Evolutionary conservation across 2,329 filamentous ascomycete species (phyloP).

Genomic region (Penicillium hesseltinei): DNA sequence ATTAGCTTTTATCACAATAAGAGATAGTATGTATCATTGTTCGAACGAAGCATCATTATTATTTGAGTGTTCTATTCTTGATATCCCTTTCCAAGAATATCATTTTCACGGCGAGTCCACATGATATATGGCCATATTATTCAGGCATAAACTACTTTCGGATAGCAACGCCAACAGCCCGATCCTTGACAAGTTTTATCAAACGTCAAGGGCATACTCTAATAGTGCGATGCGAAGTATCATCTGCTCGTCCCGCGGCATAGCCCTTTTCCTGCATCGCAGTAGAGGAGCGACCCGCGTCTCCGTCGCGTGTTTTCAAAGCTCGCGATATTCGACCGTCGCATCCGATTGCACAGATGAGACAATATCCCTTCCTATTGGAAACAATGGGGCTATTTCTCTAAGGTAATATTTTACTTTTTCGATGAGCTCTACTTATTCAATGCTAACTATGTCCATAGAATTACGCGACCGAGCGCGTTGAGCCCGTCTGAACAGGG

Average conservation of each 20-base stretch:
- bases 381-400: conserved; percentile 30
- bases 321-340: conserved; percentile 9
- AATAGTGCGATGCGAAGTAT: conserved; percentile 28
- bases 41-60: not conserved
- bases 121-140: not conserved
- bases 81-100: not conserved
- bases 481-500: not conserved
- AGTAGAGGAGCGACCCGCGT: not conserved
- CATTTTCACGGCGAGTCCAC: not conserved
- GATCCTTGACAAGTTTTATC: not conserved
- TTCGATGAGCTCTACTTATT: not conserved
- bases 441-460: conserved; percentile 9
- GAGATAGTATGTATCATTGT: not conserved
- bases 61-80: not conserved
- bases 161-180: not conserved
- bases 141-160: not conserved
- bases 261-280: not conserved
- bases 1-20: not conserved
- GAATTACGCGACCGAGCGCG: conserved; percentile 21
- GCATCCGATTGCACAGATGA: conserved; percentile 19
- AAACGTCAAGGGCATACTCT: not conserved
- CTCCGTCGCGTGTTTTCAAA: not conserved
- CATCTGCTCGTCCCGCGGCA: not conserved
- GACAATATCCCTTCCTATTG: conserved; percentile 27
- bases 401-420: conserved; percentile 21